Base-by-base conservation (phyloP, 2,329 filamentous ascomycete species). In the Penicillium occitanis region DNA sequence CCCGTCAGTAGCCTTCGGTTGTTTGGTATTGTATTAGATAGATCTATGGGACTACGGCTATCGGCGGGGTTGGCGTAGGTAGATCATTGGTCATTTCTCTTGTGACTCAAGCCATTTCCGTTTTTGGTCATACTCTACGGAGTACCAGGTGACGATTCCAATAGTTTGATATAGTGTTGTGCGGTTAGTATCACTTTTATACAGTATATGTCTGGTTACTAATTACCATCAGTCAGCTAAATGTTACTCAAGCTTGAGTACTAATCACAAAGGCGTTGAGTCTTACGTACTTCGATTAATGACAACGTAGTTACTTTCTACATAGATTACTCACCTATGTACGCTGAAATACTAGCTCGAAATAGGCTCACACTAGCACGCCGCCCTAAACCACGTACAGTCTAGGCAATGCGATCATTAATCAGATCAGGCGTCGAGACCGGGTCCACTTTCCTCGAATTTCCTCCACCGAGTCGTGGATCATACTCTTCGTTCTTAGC, bases 371-470 rank as follows among this genome's bases (percentile, higher is more conserved):
- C 51, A 35, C 7, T 55, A 35, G 28, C 6, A 55, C n/a, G 17
- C 28, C 8, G 17, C n/a, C 19, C 51, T 55, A 55, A 55, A 55
- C 30, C 30, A 19, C n/a, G 51, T 55, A 19, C 51, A 53, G 50
- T 13, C 25, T 53, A 40, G 19, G 22, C 11, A 42, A n/a, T 42
- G 6, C 1, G 13, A 42, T 25, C 37, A 28, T 22, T 25, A n/a
- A 60, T 46, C 57, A 30, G 33, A 62, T 62, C 60, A 62, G 60
- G 19, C 46, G 60, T 53, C 60, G n/a, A 62, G 33, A n/a, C 48
- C 48, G 33, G 60, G 30, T 62, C 60, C 60, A 62, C 46, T 62
- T 62, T 53, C 60, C 35, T 62, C 19, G 51, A 33, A 35, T 55
- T 35, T 3, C 51, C 51, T 19, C 30, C 51, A 55, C 17, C 30